Base-by-base conservation (phyloP, 257 asterid species). In the Schizonepeta tenuifolia region DNA sequence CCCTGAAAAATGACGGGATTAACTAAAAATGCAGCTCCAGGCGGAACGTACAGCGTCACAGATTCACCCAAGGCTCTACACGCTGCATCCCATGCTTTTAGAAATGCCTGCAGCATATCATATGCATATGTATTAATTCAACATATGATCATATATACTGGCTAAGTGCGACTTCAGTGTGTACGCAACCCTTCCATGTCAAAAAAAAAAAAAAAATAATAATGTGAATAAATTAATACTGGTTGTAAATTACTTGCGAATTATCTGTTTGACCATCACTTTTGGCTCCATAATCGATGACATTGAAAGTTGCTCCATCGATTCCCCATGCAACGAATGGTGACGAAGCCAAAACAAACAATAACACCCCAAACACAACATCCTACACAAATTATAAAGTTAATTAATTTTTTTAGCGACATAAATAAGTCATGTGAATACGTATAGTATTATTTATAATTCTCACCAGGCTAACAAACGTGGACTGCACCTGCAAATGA, bases 81-180 rank as follows among this genome's bases (percentile, higher is more conserved):
- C 9, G 88, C 92, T 59, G 71, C 86, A 68, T 68, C 51, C 96
- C 96, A 90, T 20, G 95, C 86, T 74, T 82, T 57, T 20, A 83
- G 57, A 77, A 88, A 90, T 18, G 95, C 91, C 95, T 90, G 15
- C 38, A 20, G 7, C n/a, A 41, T 41, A 8, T n/a, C n/a, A n/a
- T n/a, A n/a, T n/a, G n/a, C n/a, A n/a, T n/a, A n/a, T n/a, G n/a
- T n/a, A n/a, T n/a, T n/a, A n/a, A n/a, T n/a, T n/a, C n/a, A n/a
- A n/a, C n/a, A n/a, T n/a, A n/a, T n/a, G n/a, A n/a, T n/a, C n/a
- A n/a, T n/a, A n/a, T n/a, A n/a, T n/a, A n/a, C n/a, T n/a, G n/a
- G n/a, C n/a, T n/a, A n/a, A n/a, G n/a, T n/a, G n/a, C n/a, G n/a
- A n/a, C n/a, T n/a, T n/a, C n/a, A n/a, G n/a, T n/a, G n/a, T n/a